Conservation (phyloP, 805 yeast species). For the Wickerhamiella occidentalis region DNA sequence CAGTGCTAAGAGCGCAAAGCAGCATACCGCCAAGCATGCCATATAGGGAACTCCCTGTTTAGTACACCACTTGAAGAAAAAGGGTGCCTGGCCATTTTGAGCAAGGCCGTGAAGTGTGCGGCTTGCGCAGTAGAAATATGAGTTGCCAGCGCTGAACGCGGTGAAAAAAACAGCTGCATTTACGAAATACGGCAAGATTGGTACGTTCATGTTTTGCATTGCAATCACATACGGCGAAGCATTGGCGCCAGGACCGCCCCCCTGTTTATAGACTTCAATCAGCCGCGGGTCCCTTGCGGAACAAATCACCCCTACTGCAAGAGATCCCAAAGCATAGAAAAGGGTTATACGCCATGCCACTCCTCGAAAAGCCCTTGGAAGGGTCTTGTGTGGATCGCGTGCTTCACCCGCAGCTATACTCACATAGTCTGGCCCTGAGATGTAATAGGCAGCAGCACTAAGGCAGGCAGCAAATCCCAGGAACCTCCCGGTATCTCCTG, state of each 20-base stretch:
- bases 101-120: constrained; percentile 60
- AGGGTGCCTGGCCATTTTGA: constrained; percentile 60
- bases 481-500: constrained; percentile 51
- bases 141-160: constrained; percentile 75
- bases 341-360: constrained; percentile 58
- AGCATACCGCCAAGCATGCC: constrained; percentile 36
- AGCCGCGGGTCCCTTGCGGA: constrained; percentile 55
- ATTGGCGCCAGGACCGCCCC: constrained; percentile 35
- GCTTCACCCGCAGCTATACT: constrained; percentile 80
- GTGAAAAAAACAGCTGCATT: constrained; percentile 65
- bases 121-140: constrained; percentile 63
- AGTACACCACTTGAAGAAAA: constrained; percentile 47
- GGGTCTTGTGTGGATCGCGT: constrained; percentile 50
- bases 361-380: constrained; percentile 66
- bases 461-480: constrained; percentile 62
- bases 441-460: constrained; percentile 60
- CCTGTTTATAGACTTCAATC: constrained; percentile 42
- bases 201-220: constrained; percentile 48
- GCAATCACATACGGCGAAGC: constrained; percentile 64
- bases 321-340: constrained; percentile 59
- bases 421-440: constrained; percentile 78
- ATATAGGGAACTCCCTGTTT: constrained; percentile 58
- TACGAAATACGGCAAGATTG: constrained; percentile 38
- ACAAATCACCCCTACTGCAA: constrained; percentile 66
- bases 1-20: constrained; percentile 53